phyloP scores from a whole-genome alignment of 495 filamentous ascomycete species.

The Annulohypoxylon maeteangense region DNA sequence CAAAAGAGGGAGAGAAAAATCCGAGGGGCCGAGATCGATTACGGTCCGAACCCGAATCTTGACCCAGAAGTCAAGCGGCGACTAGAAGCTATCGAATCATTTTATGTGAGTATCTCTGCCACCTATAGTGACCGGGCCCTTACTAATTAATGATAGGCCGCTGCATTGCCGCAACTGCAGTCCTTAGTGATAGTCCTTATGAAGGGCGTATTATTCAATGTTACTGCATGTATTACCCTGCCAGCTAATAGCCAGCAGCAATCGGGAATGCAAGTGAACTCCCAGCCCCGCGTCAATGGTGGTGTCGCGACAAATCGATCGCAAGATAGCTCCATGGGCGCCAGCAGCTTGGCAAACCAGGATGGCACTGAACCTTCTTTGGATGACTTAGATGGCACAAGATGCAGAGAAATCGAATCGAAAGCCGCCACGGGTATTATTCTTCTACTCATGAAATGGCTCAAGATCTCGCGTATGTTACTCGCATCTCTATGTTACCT shows the following conservation, averaged over 20 bases:
- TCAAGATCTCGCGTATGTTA: conserved; percentile 88
- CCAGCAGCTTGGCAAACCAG: conserved; percentile 46
- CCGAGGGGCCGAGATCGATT: conserved; percentile 54
- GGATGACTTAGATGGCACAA: conserved; percentile 82
- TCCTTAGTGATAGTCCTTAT: conserved; percentile 93
- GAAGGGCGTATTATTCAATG: conserved; percentile 85
- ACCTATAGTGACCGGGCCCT: conserved; percentile 10
- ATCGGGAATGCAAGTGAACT: conserved; percentile 42
- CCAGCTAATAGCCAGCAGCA: conserved; percentile 51
- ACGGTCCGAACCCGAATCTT: conserved; percentile 63
- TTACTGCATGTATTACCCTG: conserved; percentile 67
- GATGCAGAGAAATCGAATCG: conserved; percentile 83
- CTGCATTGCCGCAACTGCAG: conserved; percentile 84
- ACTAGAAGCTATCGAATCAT: conserved; percentile 78
- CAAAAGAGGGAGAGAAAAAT: conserved; percentile 47
- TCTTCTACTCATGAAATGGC: conserved; percentile 91
- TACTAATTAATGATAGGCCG: conserved; percentile 61
- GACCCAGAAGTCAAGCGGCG: conserved; percentile 69
- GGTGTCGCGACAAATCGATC: conserved; percentile 44
- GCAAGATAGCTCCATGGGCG: conserved; percentile 46
- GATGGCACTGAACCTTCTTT: conserved; percentile 57
- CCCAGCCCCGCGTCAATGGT: conserved; percentile 51
- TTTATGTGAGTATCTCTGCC: conserved; percentile 75
- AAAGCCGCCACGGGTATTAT: conserved; percentile 92
- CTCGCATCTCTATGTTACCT: conserved; percentile 3